A percentile compares a stretch with the other conserved stretches of the same genome.
Evolutionary conservation across 495 filamentous ascomycete genomes (phyloP).

Genomic region (Penicillium nucicola): DNA sequence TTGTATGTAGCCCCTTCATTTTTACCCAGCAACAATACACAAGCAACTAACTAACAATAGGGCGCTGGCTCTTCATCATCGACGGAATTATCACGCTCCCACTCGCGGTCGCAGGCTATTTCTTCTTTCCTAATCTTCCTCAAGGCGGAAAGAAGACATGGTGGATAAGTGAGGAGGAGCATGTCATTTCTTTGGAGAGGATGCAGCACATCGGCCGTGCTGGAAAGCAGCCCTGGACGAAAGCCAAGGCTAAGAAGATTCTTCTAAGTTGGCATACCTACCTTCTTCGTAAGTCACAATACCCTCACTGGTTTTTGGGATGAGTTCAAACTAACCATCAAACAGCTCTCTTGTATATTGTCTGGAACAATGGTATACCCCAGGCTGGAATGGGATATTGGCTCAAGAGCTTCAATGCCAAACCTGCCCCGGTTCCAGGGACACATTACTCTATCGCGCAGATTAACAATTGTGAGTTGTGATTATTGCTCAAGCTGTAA

Average conservation of each 20-base stretch:
- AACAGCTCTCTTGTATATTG: constrained; percentile 17
- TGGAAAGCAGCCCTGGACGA: constrained; percentile 21
- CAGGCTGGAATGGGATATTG: constrained; percentile 24
- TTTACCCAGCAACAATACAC: too few species aligned
- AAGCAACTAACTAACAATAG: background rate
- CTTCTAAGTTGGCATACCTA: constrained; percentile 27
- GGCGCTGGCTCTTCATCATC: constrained; percentile 35
- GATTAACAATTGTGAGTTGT: constrained; percentile 20
- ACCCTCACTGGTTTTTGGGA: background rate
- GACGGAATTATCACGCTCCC: constrained; percentile 41
- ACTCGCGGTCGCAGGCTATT: constrained; percentile 47
- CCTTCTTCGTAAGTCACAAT: constrained; percentile 19
- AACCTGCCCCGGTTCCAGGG: constrained; percentile 23
- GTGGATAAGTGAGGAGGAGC: constrained; percentile 26
- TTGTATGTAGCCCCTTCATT: constrained; percentile 13
- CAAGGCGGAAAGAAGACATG: constrained; percentile 23
- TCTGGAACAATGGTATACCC: constrained; percentile 22
- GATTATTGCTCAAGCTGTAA: background rate
- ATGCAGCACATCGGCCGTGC: constrained; percentile 24
- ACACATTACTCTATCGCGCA: constrained; percentile 15
- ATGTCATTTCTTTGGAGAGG: constrained; percentile 15
- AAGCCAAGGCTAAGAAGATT: constrained; percentile 20
- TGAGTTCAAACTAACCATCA: background rate
- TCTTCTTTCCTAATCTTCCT: constrained; percentile 46
- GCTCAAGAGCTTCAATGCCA: constrained; percentile 26